These are phyloP conservation scores for Pinus tabuliformis DNA, from an alignment of 75 land plant genomes.

Conservation along the genomic window DNA sequence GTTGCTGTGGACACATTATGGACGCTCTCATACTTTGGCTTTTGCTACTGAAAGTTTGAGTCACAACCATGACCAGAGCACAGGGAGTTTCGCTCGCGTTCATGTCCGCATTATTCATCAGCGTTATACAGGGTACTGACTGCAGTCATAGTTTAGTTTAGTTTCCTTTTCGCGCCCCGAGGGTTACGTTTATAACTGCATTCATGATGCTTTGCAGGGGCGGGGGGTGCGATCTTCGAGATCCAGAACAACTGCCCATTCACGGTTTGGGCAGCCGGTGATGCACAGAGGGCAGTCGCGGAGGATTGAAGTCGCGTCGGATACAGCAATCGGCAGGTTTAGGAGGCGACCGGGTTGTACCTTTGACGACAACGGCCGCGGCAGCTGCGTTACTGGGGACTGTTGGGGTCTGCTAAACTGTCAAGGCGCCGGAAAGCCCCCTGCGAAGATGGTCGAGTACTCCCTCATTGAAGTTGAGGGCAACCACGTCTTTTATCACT, in stretches of 20 bases:
- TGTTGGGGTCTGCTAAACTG: conserved; percentile 61
- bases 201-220: no score
- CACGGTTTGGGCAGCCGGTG: conserved; percentile 70
- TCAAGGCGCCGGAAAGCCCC: conserved; percentile 43
- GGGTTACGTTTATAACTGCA: no score
- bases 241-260: conserved; percentile 47
- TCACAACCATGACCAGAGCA: no score
- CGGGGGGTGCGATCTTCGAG: conserved; percentile 13
- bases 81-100: no score
- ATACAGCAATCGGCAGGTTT: conserved; percentile 37
- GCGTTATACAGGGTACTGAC: no score
- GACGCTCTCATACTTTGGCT: no score
- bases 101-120: no score
- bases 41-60: no score
- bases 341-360: conserved; percentile 76
- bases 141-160: no score
- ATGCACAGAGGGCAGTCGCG: conserved; percentile 34
- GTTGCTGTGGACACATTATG: no score
- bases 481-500: conserved; percentile 57
- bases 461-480: conserved; percentile 26
- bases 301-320: conserved; percentile 15
- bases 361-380: conserved; percentile 38
- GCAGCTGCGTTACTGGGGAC: conserved; percentile 68
- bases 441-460: conserved; percentile 67
- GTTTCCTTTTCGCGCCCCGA: no score